These are phyloP conservation scores for Talaromyces sp. DNA, from an alignment of 2,329 filamentous ascomycete species.

Conservation along the genomic window DNA sequence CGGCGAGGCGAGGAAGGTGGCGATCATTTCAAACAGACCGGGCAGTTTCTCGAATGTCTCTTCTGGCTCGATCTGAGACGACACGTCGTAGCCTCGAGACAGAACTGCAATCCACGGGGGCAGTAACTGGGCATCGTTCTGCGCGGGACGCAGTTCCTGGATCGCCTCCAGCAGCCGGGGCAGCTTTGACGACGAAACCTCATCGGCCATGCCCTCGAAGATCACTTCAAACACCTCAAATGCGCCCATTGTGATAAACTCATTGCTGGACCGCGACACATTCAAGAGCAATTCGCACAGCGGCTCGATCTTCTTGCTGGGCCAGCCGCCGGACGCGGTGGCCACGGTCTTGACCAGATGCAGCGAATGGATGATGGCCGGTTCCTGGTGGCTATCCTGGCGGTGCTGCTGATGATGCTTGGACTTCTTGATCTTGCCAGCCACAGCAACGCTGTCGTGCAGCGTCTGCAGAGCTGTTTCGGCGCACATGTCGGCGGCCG, in stretches of 20 bases:
- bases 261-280: conserved; percentile 84
- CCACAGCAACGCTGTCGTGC: conserved; percentile 61
- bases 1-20: conserved; percentile 74
- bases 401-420: conserved; percentile 24
- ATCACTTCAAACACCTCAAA: conserved; percentile 98
- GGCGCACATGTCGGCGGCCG: conserved; percentile 92
- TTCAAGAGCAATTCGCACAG: conserved; percentile 83
- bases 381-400: conserved; percentile 63
- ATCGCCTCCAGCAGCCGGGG: conserved; percentile 87
- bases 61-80: conserved; percentile 78
- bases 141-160: conserved; percentile 79
- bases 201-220: conserved; percentile 83
- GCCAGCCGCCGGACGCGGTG: conserved; percentile 84
- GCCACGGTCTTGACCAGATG: conserved; percentile 90
- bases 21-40: conserved; percentile 72
- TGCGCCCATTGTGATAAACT: conserved; percentile 91
- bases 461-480: conserved; percentile 80
- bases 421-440: conserved; percentile 61
- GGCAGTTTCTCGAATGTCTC: conserved; percentile 90
- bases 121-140: conserved; percentile 89
- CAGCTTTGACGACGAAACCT: conserved; percentile 81
- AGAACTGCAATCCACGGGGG: conserved; percentile 96
- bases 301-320: conserved; percentile 88
- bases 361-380: conserved; percentile 81
- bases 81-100: conserved; percentile 89